Evolutionary conservation across 225 moss, liverwort and hornwort species (phyloP), one percentile per base, ranked within the genome.

Genomic region (Rhytidiadelphus loreus): DNA sequence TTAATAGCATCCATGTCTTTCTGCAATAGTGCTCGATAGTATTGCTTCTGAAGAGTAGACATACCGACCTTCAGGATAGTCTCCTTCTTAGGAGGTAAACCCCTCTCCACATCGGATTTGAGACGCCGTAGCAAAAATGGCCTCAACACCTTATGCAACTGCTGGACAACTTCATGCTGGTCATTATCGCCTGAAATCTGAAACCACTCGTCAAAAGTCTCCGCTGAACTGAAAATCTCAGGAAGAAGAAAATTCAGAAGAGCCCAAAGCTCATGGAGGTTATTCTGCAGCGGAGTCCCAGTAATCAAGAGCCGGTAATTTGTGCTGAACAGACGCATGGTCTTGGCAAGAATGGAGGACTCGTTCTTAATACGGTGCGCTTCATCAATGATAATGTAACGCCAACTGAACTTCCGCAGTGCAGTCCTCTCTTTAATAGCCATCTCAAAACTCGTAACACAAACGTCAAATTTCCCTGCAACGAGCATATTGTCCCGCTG

Each of bases 391-490:
- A 99, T 97, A 68, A 99, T 99, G 89, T 99, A 99, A 50, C 99
- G 96, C 99, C 99, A 99, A 87, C 97, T 97, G 76, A 99, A 97
- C 89, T 96, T 99, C 87, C 91, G 89, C 59, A 99, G 86, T 25
- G 97, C 93, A 6, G 96, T 96, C 83, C 97, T 96, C 92, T 99
- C 99, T 83, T 99, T 99, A 35, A 97, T 99, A 35, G 99, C 99
- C 99, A 99, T 99, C 91, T 99, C 99, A 87, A 99, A 99, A 90
- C 99, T 99, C 22, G 99, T 99, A 60, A 99, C 99, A 70, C 99
- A 99, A 35, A 99, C 93, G 69, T 99, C 99, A 50, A 99, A 99
- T 86, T 97, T 99, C 72, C 99, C 99, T 53, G 99, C 96, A 20
- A 96, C 96, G 61, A 99, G 96, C 86, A 88, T 80, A 59, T 96